These are phyloP conservation scores for Amanita rimosa DNA, from an alignment of 768 basidiomycete species.

Conservation along the genomic window DNA sequence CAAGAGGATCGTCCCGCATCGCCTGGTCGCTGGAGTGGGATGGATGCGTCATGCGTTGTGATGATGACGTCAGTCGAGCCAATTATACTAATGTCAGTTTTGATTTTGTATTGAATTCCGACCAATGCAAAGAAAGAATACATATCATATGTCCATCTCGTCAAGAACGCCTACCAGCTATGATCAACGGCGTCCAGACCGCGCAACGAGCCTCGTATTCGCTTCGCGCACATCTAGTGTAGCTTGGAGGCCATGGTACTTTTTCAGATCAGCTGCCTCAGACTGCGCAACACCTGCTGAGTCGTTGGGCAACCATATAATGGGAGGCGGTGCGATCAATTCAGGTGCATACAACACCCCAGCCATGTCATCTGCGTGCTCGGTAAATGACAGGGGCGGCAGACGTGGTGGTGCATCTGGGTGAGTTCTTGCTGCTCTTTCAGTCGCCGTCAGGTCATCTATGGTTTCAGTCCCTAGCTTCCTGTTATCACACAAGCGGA, in stretches of 20 bases:
- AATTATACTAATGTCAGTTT: slow-evolving; percentile 22
- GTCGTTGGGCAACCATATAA: slow-evolving; percentile 83
- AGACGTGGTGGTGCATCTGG: slow-evolving; percentile 68
- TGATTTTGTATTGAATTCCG: background rate
- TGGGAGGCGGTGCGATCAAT: slow-evolving; percentile 63
- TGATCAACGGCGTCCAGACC: slow-evolving; percentile 9
- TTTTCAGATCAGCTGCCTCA: slow-evolving; percentile 67
- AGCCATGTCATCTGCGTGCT: slow-evolving; percentile 69
- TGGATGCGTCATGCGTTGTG: background rate
- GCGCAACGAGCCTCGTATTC: slow-evolving; percentile 23
- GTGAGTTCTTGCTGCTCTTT: slow-evolving; percentile 66
- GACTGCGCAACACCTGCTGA: slow-evolving; percentile 59
- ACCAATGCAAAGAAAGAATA: too few species aligned
- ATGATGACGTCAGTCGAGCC: slow-evolving; percentile 2
- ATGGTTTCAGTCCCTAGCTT: slow-evolving; percentile 56
- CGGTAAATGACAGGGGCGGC: slow-evolving; percentile 56
- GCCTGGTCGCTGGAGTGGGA: background rate
- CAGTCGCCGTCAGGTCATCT: slow-evolving; percentile 74
- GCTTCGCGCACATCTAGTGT: slow-evolving; percentile 62
- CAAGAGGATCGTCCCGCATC: background rate
- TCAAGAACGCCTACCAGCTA: background rate
- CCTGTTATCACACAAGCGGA: slow-evolving; percentile 4
- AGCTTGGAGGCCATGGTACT: slow-evolving; percentile 59
- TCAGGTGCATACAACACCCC: slow-evolving; percentile 77
- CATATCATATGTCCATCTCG: background rate